phyloP scores from a whole-genome alignment of 257 asterid species.

The Dorcoceras hygrometricum region DNA sequence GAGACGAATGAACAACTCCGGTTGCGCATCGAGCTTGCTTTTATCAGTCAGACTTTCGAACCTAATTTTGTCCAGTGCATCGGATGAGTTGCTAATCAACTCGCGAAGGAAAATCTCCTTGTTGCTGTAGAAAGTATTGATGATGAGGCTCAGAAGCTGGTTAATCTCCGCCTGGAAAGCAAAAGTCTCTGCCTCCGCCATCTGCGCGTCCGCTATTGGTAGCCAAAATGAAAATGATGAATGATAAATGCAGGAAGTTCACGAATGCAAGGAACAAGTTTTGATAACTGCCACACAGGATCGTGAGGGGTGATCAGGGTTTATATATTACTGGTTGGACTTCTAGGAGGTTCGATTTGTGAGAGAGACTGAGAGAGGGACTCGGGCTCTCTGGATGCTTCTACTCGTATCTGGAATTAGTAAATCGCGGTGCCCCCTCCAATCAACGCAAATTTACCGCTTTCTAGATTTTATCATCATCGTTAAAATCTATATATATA shows the following conservation, averaged over 20 bases:
- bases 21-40: constrained; percentile 78
- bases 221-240: not conserved
- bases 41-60: constrained; percentile 77
- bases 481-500: no score
- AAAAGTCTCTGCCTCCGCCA: constrained; percentile 56
- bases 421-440: not conserved
- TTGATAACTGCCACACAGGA: no score
- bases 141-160: constrained; percentile 67
- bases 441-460: no score
- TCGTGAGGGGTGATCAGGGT: not conserved
- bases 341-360: constrained; percentile 55
- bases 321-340: constrained; percentile 21
- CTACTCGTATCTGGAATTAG: constrained; percentile 31
- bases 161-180: constrained; percentile 84
- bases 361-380: not conserved
- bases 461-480: no score
- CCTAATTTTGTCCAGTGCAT: constrained; percentile 75
- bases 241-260: no score
- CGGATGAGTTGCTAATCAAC: constrained; percentile 71
- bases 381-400: constrained; percentile 47
- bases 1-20: constrained; percentile 67
- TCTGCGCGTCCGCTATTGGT: constrained; percentile 52
- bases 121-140: constrained; percentile 74
- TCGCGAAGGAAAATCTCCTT: constrained; percentile 77
- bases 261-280: no score